Evolutionary conservation across 163 green algal genomes (phyloP).

Genomic region (Chlorella variabilis): DNA sequence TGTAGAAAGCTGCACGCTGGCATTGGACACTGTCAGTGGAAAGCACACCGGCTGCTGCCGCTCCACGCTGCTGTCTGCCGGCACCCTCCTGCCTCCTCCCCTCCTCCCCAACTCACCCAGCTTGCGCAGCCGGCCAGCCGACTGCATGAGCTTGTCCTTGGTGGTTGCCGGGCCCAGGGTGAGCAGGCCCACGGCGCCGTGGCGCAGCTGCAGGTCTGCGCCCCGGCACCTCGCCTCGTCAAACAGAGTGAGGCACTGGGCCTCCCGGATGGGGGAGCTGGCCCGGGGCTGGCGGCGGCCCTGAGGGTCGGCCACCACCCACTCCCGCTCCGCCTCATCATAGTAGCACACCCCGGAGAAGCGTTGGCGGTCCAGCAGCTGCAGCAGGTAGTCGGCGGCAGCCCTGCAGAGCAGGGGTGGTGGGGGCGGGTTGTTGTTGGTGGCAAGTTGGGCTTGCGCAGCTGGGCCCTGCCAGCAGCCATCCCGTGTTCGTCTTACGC

Average conservation of each 20-base stretch:
- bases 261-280: slow-evolving; percentile 50
- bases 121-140: slow-evolving; percentile 19
- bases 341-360: slow-evolving; percentile 58
- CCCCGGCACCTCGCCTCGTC: slow-evolving; percentile 67
- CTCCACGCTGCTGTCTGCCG: no score
- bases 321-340: slow-evolving; percentile 27
- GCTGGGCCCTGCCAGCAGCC: not conserved
- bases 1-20: no score
- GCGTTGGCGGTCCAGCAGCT: slow-evolving; percentile 21
- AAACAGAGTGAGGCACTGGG: slow-evolving; percentile 55
- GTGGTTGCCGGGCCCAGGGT: slow-evolving; percentile 56
- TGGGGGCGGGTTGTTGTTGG: not conserved
- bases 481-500: no score
- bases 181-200: slow-evolving; percentile 58
- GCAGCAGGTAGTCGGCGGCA: slow-evolving; percentile 41
- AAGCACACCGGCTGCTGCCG: no score
- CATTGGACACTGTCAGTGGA: no score
- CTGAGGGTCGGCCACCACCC: slow-evolving; percentile 50
- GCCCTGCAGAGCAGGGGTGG: slow-evolving; percentile 30
- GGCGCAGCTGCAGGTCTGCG: slow-evolving; percentile 58
- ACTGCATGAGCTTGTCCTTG: slow-evolving; percentile 72
- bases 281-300: slow-evolving; percentile 41
- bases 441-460: not conserved
- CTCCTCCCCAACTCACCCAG: no score
- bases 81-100: no score